These are phyloP conservation scores for Starmerella stigmatis DNA, from an alignment of 805 yeast genomes.

Conservation along the genomic window DNA sequence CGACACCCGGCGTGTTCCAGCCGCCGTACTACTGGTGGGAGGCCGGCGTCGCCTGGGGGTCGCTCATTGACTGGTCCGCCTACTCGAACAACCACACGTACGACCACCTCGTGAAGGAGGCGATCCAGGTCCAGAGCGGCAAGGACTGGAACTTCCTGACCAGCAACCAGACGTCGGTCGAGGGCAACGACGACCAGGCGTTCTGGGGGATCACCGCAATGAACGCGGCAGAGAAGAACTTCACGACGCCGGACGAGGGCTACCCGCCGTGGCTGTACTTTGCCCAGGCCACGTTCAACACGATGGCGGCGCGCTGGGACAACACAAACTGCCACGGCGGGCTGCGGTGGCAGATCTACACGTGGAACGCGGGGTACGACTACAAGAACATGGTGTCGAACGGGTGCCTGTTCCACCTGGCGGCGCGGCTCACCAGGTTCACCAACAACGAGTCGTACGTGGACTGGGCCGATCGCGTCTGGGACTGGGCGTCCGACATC, in stretches of 20 bases:
- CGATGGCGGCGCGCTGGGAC: slow-evolving; percentile 90
- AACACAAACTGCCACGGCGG: slow-evolving; percentile 67
- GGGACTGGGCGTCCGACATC: slow-evolving; percentile 65
- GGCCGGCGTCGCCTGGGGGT: slow-evolving; percentile 94
- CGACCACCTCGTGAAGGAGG: slow-evolving; percentile 45
- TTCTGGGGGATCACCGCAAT: slow-evolving; percentile 93
- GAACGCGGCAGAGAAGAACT: slow-evolving; percentile 85
- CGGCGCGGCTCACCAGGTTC: slow-evolving; percentile 76
- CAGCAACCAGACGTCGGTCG: slow-evolving; percentile 75
- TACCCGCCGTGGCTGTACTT: slow-evolving; percentile 54
- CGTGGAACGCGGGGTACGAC: slow-evolving; percentile 89
- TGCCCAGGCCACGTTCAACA: slow-evolving; percentile 82
- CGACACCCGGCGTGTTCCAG: slow-evolving; percentile 76
- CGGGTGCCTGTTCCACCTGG: slow-evolving; percentile 78
- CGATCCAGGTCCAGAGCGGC: slow-evolving; percentile 66
- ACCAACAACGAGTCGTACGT: slow-evolving; percentile 63
- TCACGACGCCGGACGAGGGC: slow-evolving; percentile 49
- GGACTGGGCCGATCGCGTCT: slow-evolving; percentile 63
- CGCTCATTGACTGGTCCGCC: slow-evolving; percentile 66
- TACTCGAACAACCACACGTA: slow-evolving; percentile 62
- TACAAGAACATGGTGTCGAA: slow-evolving; percentile 88
- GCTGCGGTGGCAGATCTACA: slow-evolving; percentile 88
- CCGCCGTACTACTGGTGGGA: slow-evolving; percentile 98
- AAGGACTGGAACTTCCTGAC: slow-evolving; percentile 73
- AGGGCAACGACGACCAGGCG: slow-evolving; percentile 96